These are phyloP conservation scores for Aspergillus bertholletiae DNA, from an alignment of 495 filamentous ascomycete species.

Conservation along the genomic window DNA sequence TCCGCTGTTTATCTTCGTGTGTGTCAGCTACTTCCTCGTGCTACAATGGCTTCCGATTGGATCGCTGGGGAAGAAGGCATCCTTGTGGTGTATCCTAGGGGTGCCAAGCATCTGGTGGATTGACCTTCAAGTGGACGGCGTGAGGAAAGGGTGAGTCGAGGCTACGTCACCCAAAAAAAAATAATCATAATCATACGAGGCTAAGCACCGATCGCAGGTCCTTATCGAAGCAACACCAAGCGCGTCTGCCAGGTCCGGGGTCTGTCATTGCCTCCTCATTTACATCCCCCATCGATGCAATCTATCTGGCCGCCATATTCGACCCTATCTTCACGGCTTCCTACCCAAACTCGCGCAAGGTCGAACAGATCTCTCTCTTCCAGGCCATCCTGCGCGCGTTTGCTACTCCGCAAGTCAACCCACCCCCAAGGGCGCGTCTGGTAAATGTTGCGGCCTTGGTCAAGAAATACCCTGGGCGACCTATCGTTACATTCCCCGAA, in stretches of 20 bases:
- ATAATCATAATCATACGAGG: no score
- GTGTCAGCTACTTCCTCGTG: conserved; percentile 68
- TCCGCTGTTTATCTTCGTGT: conserved; percentile 68
- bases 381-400: conserved; percentile 73
- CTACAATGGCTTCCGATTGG: conserved; percentile 88
- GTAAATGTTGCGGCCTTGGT: conserved; percentile 61
- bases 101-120: conserved; percentile 96
- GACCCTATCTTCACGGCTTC: conserved; percentile 87
- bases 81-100: conserved; percentile 79
- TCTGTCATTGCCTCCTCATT: conserved; percentile 85
- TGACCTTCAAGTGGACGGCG: conserved; percentile 92
- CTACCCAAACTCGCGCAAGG: conserved; percentile 68
- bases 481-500: conserved; percentile 86
- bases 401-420: conserved; percentile 47
- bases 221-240: conserved; percentile 52
- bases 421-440: conserved; percentile 46
- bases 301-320: conserved; percentile 97
- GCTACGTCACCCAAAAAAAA: neutral
- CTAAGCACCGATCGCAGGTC: conserved; percentile 32
- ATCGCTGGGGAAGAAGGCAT: conserved; percentile 70
- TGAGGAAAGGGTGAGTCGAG: conserved; percentile 69
- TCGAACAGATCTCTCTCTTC: conserved; percentile 72
- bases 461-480: conserved; percentile 62
- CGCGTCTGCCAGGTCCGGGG: conserved; percentile 68
- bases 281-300: conserved; percentile 85